A percentile compares a stretch with the other conserved stretches of the same genome.
Evolutionary conservation across 768 basidiomycete species (phyloP).

Genomic region (Lactifluus piperatus): DNA sequence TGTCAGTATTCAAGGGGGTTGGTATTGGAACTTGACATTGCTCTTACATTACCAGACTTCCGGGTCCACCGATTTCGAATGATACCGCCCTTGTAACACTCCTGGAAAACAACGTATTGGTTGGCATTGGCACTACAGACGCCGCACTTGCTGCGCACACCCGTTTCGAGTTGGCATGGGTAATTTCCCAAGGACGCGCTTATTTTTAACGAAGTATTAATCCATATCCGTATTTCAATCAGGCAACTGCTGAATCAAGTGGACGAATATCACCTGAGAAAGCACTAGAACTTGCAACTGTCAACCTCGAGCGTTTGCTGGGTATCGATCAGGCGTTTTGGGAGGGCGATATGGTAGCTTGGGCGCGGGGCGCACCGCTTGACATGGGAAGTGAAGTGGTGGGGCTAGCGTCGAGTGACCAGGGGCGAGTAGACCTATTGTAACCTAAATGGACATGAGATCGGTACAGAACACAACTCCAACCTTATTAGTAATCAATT

Average conservation of each 20-base stretch:
- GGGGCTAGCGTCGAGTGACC: conserved; percentile 27
- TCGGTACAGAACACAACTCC: neutral
- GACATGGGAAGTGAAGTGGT: conserved; percentile 30
- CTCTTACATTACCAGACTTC: conserved; percentile 39
- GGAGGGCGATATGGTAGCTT: conserved; percentile 27
- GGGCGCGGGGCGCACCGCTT: conserved; percentile 28
- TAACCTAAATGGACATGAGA: neutral
- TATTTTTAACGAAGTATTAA: neutral
- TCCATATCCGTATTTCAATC: neutral
- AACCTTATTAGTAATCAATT: no score
- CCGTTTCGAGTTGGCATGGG: conserved; percentile 34
- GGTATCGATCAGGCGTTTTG: conserved; percentile 24
- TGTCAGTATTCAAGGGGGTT: conserved; percentile 20
- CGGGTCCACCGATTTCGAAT: conserved; percentile 55
- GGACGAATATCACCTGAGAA: conserved; percentile 30
- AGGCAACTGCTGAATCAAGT: conserved; percentile 35
- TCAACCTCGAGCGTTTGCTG: conserved; percentile 37
- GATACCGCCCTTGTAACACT: conserved; percentile 48
- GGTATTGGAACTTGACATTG: conserved; percentile 7
- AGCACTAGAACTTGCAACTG: conserved; percentile 31
- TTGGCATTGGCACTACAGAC: conserved; percentile 44
- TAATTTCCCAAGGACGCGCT: conserved; percentile 21
- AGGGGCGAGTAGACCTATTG: conserved; percentile 26
- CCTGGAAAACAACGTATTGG: conserved; percentile 50
- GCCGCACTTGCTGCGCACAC: conserved; percentile 28